Conservation (phyloP, 2,329 filamentous ascomycete genomes). For the Dactylellina cionopaga region DNA sequence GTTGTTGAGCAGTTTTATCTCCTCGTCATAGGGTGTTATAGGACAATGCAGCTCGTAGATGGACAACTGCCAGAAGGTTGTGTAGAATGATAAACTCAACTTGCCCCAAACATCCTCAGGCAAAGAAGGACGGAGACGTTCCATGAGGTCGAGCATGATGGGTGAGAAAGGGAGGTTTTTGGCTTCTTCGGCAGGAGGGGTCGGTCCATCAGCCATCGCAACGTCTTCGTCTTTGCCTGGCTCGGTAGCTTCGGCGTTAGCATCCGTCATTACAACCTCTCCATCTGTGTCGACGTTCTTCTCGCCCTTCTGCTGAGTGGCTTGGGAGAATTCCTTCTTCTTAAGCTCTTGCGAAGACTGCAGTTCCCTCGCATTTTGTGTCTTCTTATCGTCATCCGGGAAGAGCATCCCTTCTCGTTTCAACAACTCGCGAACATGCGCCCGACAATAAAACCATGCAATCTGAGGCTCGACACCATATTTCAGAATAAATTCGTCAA, state of each 20-base stretch:
- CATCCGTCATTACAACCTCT: conserved; percentile 51
- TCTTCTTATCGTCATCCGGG: conserved; percentile 55
- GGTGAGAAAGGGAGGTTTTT: conserved; percentile 70
- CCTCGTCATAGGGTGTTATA: conserved; percentile 78
- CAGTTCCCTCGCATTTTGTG: conserved; percentile 40
- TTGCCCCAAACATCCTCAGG: conserved; percentile 73
- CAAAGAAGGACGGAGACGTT: conserved; percentile 71
- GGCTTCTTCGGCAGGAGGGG: conserved; percentile 58
- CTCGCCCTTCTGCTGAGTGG: conserved; percentile 19
- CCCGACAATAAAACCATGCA: conserved; percentile 56
- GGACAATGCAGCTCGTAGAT: conserved; percentile 83
- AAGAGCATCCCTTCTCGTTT: conserved; percentile 59
- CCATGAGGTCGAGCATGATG: conserved; percentile 77
- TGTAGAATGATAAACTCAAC: conserved; percentile 82
- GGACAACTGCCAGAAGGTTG: conserved; percentile 90
- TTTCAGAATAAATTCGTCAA: conserved; percentile 77
- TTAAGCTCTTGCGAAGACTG: conserved; percentile 57
- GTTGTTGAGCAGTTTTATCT: conserved; percentile 74
- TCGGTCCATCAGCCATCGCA: conserved; percentile 61
- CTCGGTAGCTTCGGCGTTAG: conserved; percentile 51
- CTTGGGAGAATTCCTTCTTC: conserved; percentile 19
- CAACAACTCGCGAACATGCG: conserved; percentile 68
- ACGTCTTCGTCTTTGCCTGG: conserved; percentile 59
- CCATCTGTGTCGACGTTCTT: conserved; percentile 40
- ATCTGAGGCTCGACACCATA: conserved; percentile 77